Percentiles rank a stretch among this genome's conserved stretches.
phyloP scores from a whole-genome alignment of 73 alveolate genomes.

The Stentor roeselii region DNA sequence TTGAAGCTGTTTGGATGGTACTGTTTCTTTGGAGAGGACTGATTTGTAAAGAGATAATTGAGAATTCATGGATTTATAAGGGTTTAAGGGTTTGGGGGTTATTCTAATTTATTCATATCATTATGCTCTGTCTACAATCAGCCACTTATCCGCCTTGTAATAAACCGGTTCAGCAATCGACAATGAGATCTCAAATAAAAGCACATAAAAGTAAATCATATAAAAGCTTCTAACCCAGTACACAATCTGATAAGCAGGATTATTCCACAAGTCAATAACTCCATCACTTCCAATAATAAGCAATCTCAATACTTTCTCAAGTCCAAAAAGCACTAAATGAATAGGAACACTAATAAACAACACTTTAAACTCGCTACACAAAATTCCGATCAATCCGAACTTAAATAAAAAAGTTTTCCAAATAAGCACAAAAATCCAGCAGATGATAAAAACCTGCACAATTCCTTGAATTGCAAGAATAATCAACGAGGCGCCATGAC shows the following conservation, averaged over 20 bases:
- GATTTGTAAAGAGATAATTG: no score
- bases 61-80: no score
- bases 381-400: slow-evolving; percentile 4
- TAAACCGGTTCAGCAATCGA: not conserved
- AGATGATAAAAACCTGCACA: not conserved
- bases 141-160: slow-evolving; percentile 26
- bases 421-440: not conserved
- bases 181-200: not conserved
- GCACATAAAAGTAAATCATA: slow-evolving; percentile 11
- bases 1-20: no score
- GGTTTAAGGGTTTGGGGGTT: no score
- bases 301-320: slow-evolving; percentile 17
- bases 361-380: not conserved
- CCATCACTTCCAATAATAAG: not conserved
- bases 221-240: slow-evolving; percentile 21
- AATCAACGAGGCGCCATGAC: not conserved
- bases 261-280: not conserved
- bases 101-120: no score
- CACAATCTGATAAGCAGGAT: slow-evolving; percentile 21
- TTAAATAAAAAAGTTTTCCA: slow-evolving; percentile 3
- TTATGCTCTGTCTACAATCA: not conserved
- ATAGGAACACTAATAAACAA: not conserved
- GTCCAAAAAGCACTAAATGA: slow-evolving; percentile 20
- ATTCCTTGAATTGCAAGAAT: slow-evolving; percentile 11
- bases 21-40: no score